Base-by-base conservation (phyloP, 139 green algal genomes). In the Chlamydomonas sp. region DNA sequence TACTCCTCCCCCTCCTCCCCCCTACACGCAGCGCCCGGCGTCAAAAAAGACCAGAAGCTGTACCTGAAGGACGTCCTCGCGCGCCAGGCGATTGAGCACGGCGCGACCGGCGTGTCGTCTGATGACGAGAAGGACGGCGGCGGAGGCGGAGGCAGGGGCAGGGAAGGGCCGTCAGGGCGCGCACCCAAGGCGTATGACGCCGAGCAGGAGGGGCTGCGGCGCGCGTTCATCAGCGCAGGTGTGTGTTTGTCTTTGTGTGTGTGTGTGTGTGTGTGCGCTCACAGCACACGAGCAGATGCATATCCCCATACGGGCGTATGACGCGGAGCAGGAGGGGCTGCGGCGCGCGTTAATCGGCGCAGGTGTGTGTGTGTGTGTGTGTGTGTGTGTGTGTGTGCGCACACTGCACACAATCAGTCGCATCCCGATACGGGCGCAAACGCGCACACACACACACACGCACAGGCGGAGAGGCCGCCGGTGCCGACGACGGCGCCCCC, bases 21-120 rank as follows among this genome's bases (percentile, higher is more conserved):
- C 13, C 43, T 54, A 54, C 13, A 20, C 20, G 43, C 43, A 13
- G 16, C 43, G 20, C 13, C 20, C 13, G 20, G 43, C 43, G 16
- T 28, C 5, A 68, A 68, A 70, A 71, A 64, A 33, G 34, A 75
- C 2, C 85, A 86, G 75, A 82, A 84, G 6, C 60, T 93, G 78
- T 89, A 82, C 54, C 74, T 96, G 33, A 93, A 92, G 67, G 87
- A 95, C 49, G 73, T 96, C 1, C 54, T 92, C 20, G 88, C 87
- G 6, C 47, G 30, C 16, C 76, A 96, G 81, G 88, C 82, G 1
- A 67, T 90, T 49, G 82, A 83, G 68, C 65, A 69, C 5, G 84
- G 43, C 5, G 58, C 50, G 1, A 73, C 54, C 10, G 58, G 2
- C 5, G 48, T 36, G 30, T 75, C 50, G 29, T 43, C n/a, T 1